phyloP scores from a whole-genome alignment of 768 basidiomycete genomes.

The Termitomyces sp. region DNA sequence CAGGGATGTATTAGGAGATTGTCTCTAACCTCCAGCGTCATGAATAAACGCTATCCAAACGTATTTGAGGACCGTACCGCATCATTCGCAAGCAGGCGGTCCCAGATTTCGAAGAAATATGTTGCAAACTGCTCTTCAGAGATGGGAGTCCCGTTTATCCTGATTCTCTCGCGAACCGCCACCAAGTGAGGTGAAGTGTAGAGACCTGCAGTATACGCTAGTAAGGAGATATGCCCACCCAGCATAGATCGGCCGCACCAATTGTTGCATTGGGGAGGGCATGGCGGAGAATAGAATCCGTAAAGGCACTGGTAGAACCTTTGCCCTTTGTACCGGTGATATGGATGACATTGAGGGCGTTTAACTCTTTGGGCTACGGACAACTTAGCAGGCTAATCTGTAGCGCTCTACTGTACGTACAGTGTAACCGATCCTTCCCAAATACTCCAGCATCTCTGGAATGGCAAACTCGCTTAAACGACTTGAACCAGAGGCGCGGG shows the following conservation, averaged over 20 bases:
- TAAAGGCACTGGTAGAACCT: conserved; percentile 94
- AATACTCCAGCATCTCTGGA: conserved; percentile 87
- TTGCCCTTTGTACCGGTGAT: conserved; percentile 99
- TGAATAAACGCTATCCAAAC: neutral
- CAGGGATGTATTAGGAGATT: conserved; percentile 42
- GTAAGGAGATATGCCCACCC: neutral
- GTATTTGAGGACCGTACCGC: conserved; percentile 34
- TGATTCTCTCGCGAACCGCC: conserved; percentile 91
- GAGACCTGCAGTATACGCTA: conserved; percentile 48
- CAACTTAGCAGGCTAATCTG: conserved; percentile 8
- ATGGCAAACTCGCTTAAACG: conserved; percentile 60
- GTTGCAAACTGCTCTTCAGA: conserved; percentile 84
- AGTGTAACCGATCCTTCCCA: conserved; percentile 78
- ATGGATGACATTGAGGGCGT: conserved; percentile 88
- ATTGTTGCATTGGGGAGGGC: conserved; percentile 73
- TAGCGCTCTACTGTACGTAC: conserved; percentile 38
- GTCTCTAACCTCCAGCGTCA: conserved; percentile 31
- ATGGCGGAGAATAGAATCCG: conserved; percentile 78
- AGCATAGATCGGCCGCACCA: conserved; percentile 42
- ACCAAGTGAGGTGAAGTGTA: conserved; percentile 97
- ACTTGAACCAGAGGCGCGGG: conserved; percentile 62
- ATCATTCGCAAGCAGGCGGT: conserved; percentile 61
- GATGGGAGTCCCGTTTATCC: conserved; percentile 86
- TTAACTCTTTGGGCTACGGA: conserved; percentile 72
- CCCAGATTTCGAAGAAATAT: conserved; percentile 97